A percentile compares a stretch with the other conserved stretches of the same genome.
Conservation (phyloP, 169 alveolate genomes). For the Plasmodium relictum region DNA sequence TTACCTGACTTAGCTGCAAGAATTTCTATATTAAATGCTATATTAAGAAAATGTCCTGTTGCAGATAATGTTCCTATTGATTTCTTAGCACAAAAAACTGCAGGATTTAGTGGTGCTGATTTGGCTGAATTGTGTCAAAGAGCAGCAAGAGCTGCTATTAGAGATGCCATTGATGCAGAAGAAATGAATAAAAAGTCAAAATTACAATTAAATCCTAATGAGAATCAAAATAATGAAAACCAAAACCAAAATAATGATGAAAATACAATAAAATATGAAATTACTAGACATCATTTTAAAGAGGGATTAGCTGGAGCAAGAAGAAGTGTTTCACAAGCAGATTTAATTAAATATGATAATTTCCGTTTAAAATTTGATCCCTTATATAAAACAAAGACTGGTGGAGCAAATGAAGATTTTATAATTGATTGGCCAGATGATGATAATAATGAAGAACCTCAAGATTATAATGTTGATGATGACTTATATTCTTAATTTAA, state of each 20-base stretch:
- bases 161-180: conserved; percentile 95
- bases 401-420: conserved; percentile 89
- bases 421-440: conserved; percentile 96
- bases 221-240: conserved; percentile 53
- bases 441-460: conserved; percentile 75
- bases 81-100: conserved; percentile 98
- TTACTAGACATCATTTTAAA: conserved; percentile 98
- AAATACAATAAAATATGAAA: conserved; percentile 95
- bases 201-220: conserved; percentile 78
- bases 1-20: conserved; percentile 99
- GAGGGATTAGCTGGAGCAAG: conserved; percentile 99
- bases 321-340: conserved; percentile 96
- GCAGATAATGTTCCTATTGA: conserved; percentile 98
- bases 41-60: conserved; percentile 97
- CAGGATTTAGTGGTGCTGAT: conserved; percentile 99
- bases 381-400: conserved; percentile 94
- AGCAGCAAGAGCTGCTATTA: conserved; percentile 99
- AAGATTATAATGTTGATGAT: conserved; percentile 69
- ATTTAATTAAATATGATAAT: conserved; percentile 94
- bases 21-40: conserved; percentile 95
- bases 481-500: conserved; percentile 65
- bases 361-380: conserved; percentile 99
- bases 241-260: conserved; percentile 75
- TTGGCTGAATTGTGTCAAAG: conserved; percentile 98
- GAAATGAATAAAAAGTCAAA: conserved; percentile 83